phyloP scores from a whole-genome alignment of 1,284 basidiomycete genomes.

The Xerocomus nothofagi region DNA sequence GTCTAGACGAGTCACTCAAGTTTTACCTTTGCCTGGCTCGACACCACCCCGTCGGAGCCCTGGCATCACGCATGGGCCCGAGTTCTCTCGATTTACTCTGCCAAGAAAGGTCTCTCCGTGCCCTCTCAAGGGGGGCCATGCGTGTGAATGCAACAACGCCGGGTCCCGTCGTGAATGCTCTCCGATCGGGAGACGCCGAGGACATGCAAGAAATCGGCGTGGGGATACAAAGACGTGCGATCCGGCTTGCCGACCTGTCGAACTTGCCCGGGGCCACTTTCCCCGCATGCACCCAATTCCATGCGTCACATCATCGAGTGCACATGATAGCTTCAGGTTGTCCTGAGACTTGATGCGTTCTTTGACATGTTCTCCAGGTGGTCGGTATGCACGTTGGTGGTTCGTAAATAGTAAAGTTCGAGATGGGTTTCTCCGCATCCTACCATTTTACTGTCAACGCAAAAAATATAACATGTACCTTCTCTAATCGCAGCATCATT shows the following conservation, averaged over 20 bases:
- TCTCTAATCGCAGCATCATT: not conserved
- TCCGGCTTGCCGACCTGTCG: conserved; percentile 55
- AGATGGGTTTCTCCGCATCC: not conserved
- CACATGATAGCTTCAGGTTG: conserved; percentile 33
- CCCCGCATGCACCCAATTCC: conserved; percentile 42
- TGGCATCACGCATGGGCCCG: no score
- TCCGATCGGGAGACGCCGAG: conserved; percentile 52
- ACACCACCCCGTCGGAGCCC: no score
- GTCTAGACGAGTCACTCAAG: no score
- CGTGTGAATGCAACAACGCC: conserved; percentile 57
- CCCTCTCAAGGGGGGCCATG: conserved; percentile 58
- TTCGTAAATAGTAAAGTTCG: conserved; percentile 14
- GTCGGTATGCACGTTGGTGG: conserved; percentile 6
- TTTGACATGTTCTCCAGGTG: conserved; percentile 9
- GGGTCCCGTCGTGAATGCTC: conserved; percentile 53
- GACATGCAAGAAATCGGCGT: conserved; percentile 52
- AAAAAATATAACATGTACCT: conserved; percentile 5
- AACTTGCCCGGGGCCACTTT: conserved; percentile 54
- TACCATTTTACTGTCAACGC: not conserved
- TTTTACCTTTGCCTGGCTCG: no score
- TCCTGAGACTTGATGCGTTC: not conserved
- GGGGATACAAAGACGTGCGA: conserved; percentile 50
- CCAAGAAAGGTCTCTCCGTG: conserved; percentile 38
- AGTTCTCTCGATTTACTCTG: conserved; percentile 52
- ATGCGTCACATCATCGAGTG: conserved; percentile 38